phyloP scores from a whole-genome alignment of 768 basidiomycete genomes.

The Russula lepida region DNA sequence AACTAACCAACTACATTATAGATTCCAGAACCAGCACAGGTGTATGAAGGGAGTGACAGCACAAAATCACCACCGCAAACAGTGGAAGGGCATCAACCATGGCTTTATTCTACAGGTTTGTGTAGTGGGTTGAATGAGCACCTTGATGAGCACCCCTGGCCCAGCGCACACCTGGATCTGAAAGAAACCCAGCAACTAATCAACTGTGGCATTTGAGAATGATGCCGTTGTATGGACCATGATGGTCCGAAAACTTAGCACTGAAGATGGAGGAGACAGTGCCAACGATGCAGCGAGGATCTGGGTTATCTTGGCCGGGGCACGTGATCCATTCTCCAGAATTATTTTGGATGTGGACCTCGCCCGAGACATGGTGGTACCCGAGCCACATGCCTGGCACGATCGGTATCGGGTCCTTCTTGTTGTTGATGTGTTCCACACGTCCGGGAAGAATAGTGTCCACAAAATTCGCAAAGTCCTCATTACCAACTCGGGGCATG shows the following conservation, averaged over 20 bases:
- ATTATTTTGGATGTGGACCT: conserved; percentile 40
- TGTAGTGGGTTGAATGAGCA: neutral
- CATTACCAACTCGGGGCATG: conserved; percentile 40
- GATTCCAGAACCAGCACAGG: neutral
- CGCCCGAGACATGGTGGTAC: conserved; percentile 44
- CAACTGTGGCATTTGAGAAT: neutral
- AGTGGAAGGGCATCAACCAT: neutral
- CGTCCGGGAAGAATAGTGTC: conserved; percentile 19
- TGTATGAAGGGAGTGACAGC: neutral
- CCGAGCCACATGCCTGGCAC: conserved; percentile 41
- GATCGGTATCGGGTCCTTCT: conserved; percentile 43
- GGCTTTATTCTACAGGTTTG: neutral
- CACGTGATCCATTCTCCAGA: conserved; percentile 35
- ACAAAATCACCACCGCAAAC: neutral
- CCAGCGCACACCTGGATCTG: neutral
- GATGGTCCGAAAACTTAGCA: neutral
- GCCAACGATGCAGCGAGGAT: neutral
- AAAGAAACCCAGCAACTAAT: neutral
- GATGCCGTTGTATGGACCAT: neutral
- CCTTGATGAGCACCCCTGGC: too few species aligned
- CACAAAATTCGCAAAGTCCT: conserved; percentile 27
- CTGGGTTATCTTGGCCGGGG: conserved; percentile 26
- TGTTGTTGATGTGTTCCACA: conserved; percentile 30
- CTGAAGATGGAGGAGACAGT: neutral
- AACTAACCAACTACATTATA: neutral